These are phyloP conservation scores for Naganishia sp. DNA, from an alignment of 1,284 basidiomycete species.

Conservation along the genomic window DNA sequence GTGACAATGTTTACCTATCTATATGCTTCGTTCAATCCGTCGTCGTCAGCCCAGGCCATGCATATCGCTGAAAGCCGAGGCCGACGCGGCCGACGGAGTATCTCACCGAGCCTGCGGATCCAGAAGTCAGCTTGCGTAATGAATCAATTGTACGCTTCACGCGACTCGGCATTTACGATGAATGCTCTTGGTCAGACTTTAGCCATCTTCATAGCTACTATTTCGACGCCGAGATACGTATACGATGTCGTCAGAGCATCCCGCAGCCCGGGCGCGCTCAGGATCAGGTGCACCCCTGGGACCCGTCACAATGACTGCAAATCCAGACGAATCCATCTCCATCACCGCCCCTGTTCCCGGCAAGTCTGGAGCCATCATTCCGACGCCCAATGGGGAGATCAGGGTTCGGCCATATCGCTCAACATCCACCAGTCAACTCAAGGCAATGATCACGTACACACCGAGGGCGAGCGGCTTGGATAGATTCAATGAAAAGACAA, in stretches of 20 bases:
- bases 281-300: slow-evolving; percentile 16
- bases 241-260: neutral
- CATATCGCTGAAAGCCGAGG: no score
- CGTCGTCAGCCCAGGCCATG: no score
- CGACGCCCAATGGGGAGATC: slow-evolving; percentile 45
- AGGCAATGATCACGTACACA: slow-evolving; percentile 74
- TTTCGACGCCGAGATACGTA: no score
- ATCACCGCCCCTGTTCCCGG: slow-evolving; percentile 43
- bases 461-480: slow-evolving; percentile 84
- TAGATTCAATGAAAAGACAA: slow-evolving; percentile 69
- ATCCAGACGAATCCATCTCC: slow-evolving; percentile 19
- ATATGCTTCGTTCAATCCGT: no score
- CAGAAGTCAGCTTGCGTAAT: neutral
- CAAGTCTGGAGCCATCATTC: slow-evolving; percentile 39
- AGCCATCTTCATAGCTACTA: no score
- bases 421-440: slow-evolving; percentile 46
- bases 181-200: no score
- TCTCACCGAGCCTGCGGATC: neutral
- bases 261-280: slow-evolving; percentile 2
- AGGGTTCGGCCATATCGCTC: slow-evolving; percentile 49
- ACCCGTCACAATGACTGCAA: slow-evolving; percentile 18
- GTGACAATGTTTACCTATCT: no score
- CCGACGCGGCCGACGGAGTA: no score
- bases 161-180: neutral
- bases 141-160: neutral